Percentiles rank a stretch among this genome's conserved stretches.
phyloP scores from a whole-genome alignment of 805 yeast genomes.

The Spathaspora arborariae region DNA sequence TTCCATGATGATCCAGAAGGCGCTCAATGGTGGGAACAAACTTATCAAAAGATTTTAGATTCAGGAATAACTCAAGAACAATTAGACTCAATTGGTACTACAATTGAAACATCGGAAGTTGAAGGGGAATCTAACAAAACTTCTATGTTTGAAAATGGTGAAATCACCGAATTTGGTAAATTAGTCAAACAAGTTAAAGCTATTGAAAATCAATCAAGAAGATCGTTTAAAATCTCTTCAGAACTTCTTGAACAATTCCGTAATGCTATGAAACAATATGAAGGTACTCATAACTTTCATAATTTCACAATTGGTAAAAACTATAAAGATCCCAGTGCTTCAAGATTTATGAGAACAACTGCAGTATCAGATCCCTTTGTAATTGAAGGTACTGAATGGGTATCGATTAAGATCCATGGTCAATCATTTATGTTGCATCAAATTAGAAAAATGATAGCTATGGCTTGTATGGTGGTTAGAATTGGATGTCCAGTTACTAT shows the following conservation, averaged over 20 bases:
- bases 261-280: conserved; percentile 64
- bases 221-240: conserved; percentile 61
- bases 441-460: conserved; percentile 95
- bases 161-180: conserved; percentile 28
- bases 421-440: conserved; percentile 98
- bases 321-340: conserved; percentile 81
- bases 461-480: conserved; percentile 84
- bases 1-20: conserved; percentile 67
- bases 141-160: conserved; percentile 27
- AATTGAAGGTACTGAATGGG: conserved; percentile 94
- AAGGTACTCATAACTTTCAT: conserved; percentile 91
- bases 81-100: conserved; percentile 5
- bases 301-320: conserved; percentile 81
- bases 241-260: conserved; percentile 64
- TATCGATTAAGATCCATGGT: conserved; percentile 93
- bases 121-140: conserved; percentile 12
- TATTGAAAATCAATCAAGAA: conserved; percentile 63
- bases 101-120: conserved; percentile 4
- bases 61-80: conserved; percentile 12
- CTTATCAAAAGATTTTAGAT: conserved; percentile 27
- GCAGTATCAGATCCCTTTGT: conserved; percentile 84
- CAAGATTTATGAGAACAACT: conserved; percentile 75
- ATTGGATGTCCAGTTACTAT: conserved; percentile 79
- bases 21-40: conserved; percentile 66
- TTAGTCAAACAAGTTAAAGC: conserved; percentile 52